Base-by-base conservation (phyloP, 2,329 filamentous ascomycete genomes). In the Westerdykella aurantiaca region DNA sequence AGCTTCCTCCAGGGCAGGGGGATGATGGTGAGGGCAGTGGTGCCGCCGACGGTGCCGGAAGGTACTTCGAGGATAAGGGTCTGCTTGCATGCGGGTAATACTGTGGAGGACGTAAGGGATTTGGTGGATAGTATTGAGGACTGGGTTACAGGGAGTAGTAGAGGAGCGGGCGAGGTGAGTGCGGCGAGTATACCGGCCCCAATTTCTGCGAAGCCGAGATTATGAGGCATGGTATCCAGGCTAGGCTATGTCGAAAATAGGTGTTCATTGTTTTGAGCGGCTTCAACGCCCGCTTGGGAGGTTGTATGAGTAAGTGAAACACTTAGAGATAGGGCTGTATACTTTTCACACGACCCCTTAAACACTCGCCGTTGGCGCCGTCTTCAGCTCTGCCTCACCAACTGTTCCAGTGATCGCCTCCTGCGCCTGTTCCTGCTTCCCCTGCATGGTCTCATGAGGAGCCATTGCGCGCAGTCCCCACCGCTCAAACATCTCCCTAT, bases 381-480 rank as follows among this genome's bases (percentile, higher is more conserved):
- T 46, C 34, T 42, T 14, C 37, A 34, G 47, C 22, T 43, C 41
- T 38, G 46, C 43, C 16, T 48, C 47, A 35, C 42, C 43, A 16
- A 51, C 51, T 12, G 43, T 45, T 37, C 52, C 43, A 4, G 50
- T 44, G 3, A 46, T 44, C 6, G 51, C 39, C 17, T 45, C 42
- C 37, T 31, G 25, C 9, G 49, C 60, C 37, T 58, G 44, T 44
- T 59, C 60, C 37, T 58, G 44, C 45, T 59, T 53, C 17, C 63
- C 61, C 33, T 59, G 58, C 39, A 66, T 55, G 0, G 62, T 66
- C 45, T 67, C 62, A 23, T 66, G 53, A 46, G 57, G 61, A 44
- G 60, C 58, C 88, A 95, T 95, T 1, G 88, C 86, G 59, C 80
- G 76, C 46, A 93, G 71, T 0, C 89, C 89, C 85, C 88, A 95